Evolutionary conservation across 2,329 filamentous ascomycete genomes (phyloP).

Genomic region (Canariomyces notabilis): DNA sequence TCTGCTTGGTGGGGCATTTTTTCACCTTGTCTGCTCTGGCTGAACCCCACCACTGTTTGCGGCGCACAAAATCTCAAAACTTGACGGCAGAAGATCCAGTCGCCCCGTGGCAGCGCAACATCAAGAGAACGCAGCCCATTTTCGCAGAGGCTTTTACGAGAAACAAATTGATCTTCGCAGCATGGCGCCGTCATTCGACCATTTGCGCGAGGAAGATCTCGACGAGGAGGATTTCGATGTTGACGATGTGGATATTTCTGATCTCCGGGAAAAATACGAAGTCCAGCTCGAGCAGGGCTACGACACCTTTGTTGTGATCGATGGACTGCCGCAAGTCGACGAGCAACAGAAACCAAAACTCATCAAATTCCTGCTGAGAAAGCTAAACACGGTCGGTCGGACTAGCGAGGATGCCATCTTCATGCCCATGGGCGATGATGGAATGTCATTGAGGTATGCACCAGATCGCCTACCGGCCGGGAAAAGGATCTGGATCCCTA

Average conservation of each 20-base stretch:
- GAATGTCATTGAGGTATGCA: slow-evolving; percentile 74
- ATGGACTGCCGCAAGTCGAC: slow-evolving; percentile 83
- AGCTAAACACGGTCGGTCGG: slow-evolving; percentile 79
- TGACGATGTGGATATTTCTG: slow-evolving; percentile 91
- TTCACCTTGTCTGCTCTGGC: slow-evolving; percentile 9
- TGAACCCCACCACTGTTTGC: slow-evolving; percentile 27
- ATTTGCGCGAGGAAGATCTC: slow-evolving; percentile 85
- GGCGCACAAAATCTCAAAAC: slow-evolving; percentile 28
- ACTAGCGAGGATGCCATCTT: slow-evolving; percentile 81
- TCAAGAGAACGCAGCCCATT: slow-evolving; percentile 13
- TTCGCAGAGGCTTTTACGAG: slow-evolving; percentile 9
- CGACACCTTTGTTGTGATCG: slow-evolving; percentile 93
- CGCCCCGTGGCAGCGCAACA: slow-evolving; percentile 21
- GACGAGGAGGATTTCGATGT: slow-evolving; percentile 81
- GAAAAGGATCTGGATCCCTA: neutral
- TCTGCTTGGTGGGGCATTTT: slow-evolving; percentile 1
- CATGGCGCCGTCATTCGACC: slow-evolving; percentile 94
- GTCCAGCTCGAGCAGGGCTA: slow-evolving; percentile 93
- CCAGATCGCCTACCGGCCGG: too few species aligned
- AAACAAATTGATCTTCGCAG: slow-evolving; percentile 38
- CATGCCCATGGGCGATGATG: slow-evolving; percentile 89
- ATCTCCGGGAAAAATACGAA: slow-evolving; percentile 90
- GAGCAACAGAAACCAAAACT: slow-evolving; percentile 92
- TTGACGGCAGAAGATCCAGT: slow-evolving; percentile 18
- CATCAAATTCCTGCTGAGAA: slow-evolving; percentile 92